These are phyloP conservation scores for Claviceps spartinae DNA, from an alignment of 2,329 filamentous ascomycete genomes.

Conservation along the genomic window DNA sequence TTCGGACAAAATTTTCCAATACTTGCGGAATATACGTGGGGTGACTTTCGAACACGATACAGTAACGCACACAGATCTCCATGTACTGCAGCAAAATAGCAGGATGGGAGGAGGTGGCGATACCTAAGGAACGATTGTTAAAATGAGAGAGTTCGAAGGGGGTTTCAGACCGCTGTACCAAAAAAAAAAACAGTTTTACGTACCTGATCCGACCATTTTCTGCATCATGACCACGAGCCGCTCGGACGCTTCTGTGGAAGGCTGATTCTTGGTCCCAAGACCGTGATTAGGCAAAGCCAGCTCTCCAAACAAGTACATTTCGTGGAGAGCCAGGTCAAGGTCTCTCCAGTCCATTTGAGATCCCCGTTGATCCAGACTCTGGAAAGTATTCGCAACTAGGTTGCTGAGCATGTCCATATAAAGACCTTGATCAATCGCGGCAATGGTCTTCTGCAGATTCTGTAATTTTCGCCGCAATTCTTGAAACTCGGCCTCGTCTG, in stretches of 20 bases:
- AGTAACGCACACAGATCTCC: slow-evolving; percentile 95
- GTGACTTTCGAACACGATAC: slow-evolving; percentile 80
- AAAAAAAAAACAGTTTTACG: slow-evolving; percentile 17
- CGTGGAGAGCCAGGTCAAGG: slow-evolving; percentile 80
- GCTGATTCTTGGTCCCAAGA: slow-evolving; percentile 72
- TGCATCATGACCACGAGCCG: slow-evolving; percentile 84
- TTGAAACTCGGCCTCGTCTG: slow-evolving; percentile 93
- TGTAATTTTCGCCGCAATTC: slow-evolving; percentile 84
- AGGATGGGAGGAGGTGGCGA: slow-evolving; percentile 76
- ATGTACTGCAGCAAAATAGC: slow-evolving; percentile 93
- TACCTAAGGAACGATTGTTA: slow-evolving; percentile 37
- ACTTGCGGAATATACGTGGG: slow-evolving; percentile 70
- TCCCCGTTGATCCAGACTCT: slow-evolving; percentile 60
- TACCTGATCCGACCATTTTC: slow-evolving; percentile 87
- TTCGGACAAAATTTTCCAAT: slow-evolving; percentile 78
- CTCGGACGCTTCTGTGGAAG: slow-evolving; percentile 65
- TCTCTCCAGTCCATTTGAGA: slow-evolving; percentile 84
- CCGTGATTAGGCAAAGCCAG: slow-evolving; percentile 80
- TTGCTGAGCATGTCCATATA: slow-evolving; percentile 83
- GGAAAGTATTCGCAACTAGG: slow-evolving; percentile 77
- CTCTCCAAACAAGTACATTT: slow-evolving; percentile 94
- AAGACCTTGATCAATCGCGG: slow-evolving; percentile 72
- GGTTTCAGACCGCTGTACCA: background rate
- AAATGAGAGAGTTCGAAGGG: background rate
- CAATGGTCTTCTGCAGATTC: slow-evolving; percentile 83